Conservation (phyloP, 176 grass and related monocot species). For the Saccharum officinarum region DNA sequence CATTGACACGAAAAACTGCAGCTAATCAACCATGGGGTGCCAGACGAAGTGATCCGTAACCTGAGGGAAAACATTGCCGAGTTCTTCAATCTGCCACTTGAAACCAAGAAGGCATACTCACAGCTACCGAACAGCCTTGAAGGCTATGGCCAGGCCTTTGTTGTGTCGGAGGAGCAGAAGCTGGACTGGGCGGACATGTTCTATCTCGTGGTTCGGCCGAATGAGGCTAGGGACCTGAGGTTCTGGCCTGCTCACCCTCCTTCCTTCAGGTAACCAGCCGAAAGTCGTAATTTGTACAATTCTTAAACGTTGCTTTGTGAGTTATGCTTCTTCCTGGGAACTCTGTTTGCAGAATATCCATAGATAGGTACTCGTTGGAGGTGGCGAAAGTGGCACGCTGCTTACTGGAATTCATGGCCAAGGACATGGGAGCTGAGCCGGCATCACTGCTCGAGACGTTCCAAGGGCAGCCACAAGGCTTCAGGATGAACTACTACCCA, state of each 20-base stretch:
- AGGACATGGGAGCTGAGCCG: slow-evolving; percentile 44
- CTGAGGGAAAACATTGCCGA: slow-evolving; percentile 29
- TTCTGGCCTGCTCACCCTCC: slow-evolving; percentile 41
- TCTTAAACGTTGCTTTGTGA: too few species aligned
- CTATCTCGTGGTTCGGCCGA: slow-evolving; percentile 23
- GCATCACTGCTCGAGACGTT: slow-evolving; percentile 30
- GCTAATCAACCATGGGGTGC: slow-evolving; percentile 50
- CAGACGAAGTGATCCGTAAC: slow-evolving; percentile 32
- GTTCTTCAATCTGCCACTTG: slow-evolving; percentile 38
- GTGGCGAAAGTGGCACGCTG: slow-evolving; percentile 25
- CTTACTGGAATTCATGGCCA: slow-evolving; percentile 45
- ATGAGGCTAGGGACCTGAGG: slow-evolving; percentile 30
- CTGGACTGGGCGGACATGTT: slow-evolving; percentile 55
- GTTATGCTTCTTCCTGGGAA: not conserved
- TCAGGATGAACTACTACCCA: slow-evolving; percentile 68
- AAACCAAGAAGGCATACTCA: slow-evolving; percentile 32
- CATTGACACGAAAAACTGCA: slow-evolving; percentile 5
- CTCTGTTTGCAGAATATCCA: slow-evolving; percentile 31
- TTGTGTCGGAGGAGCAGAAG: slow-evolving; percentile 47
- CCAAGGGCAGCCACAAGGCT: slow-evolving; percentile 35
- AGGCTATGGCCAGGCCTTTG: slow-evolving; percentile 54
- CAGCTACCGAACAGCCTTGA: not conserved
- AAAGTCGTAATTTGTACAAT: not conserved
- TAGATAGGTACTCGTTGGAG: slow-evolving; percentile 54
- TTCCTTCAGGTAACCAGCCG: slow-evolving; percentile 20